A percentile compares a stretch with the other conserved stretches of the same genome.
phyloP scores from a whole-genome alignment of 2,329 filamentous ascomycete species.

The Metarhizium album region DNA sequence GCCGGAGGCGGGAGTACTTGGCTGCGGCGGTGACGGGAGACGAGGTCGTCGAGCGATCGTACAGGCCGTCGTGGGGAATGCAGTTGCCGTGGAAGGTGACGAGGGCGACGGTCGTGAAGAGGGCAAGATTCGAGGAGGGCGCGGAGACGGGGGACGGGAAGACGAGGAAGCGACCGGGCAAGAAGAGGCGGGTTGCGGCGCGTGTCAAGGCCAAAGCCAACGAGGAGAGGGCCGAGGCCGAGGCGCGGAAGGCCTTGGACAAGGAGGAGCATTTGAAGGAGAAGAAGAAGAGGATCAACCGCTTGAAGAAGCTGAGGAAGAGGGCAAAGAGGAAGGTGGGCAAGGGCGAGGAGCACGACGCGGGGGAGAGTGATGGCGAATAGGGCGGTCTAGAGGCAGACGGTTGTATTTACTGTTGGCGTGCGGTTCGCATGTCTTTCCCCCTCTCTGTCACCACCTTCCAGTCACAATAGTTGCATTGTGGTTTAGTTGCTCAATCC shows the following conservation, averaged over 20 bases:
- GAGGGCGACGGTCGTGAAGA: conserved; percentile 27
- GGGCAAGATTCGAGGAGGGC: conserved; percentile 6
- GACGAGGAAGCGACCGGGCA: conserved; percentile 37
- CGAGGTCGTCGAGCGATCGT: conserved; percentile 35
- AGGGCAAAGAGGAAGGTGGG: conserved; percentile 43
- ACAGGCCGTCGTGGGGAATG: conserved; percentile 41
- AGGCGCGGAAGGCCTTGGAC: conserved; percentile 27
- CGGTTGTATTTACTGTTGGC: background rate
- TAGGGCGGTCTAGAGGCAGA: conserved; percentile 7
- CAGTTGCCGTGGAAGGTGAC: conserved; percentile 51
- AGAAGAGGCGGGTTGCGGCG: conserved; percentile 45
- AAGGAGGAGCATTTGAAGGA: conserved; percentile 48
- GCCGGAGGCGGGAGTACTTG: conserved; percentile 28
- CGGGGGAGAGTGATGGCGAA: conserved; percentile 4
- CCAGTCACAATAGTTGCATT: no score
- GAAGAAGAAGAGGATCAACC: conserved; percentile 52
- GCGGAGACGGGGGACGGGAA: conserved; percentile 5
- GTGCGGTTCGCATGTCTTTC: no score
- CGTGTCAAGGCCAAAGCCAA: conserved; percentile 33
- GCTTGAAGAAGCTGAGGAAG: conserved; percentile 48
- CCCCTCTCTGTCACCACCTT: no score
- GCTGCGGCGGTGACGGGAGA: conserved; percentile 40
- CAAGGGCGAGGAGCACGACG: conserved; percentile 10
- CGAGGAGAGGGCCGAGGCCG: conserved; percentile 28
- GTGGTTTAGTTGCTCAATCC: no score